Evolutionary conservation across 179 eudicot species (phyloP), one percentile per base, ranked within the genome.

Genomic region (Silene noctiflora): DNA sequence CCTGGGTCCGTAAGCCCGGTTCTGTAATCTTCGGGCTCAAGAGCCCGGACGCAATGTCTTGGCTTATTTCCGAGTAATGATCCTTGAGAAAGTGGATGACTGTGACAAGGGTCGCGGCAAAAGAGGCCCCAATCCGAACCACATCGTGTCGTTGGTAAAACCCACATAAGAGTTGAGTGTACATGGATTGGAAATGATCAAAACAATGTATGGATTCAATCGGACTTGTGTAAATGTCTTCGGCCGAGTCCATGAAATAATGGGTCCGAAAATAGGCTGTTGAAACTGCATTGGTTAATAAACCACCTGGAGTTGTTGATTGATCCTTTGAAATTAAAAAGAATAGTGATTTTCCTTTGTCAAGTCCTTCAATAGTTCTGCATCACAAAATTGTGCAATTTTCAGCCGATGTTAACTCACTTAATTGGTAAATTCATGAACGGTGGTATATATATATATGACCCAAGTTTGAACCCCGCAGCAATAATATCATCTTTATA

Each of bases 161-260:
- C 24, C 90, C 92, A 53, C 87, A 84, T 7, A 92, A 78, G 87
- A 92, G 84, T 35, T 92, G 97, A 0, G 90, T 71, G 78, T 92
- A 92, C 90, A 92, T 89, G 81, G 96, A 89, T 55, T 90, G 97
- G 78, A 81, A 92, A 0, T 91, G 84, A 66, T 92, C 97, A 0
- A 75, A 62, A 62, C 96, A 90, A 21, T 89, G 86, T 53, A 90
- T 81, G 12, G 97, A 88, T 46, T 87, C 95, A 21, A 83, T 83
- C 0, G 97, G 97, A 88, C 93, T 88, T 0, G 97, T 90, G 75
- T 84, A 0, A 0, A 89, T 93, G 60, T 90, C 92, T 33, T 73
- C 76, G 0, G 90, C 85, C 21, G 88, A 44, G 75, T 78, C 88
- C 78, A 85, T 89, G 87, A 90, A 92, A 39, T 85, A 87, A 4